phyloP scores from a whole-genome alignment of 2,329 filamentous ascomycete species.

The Plenodomus biglobosus region DNA sequence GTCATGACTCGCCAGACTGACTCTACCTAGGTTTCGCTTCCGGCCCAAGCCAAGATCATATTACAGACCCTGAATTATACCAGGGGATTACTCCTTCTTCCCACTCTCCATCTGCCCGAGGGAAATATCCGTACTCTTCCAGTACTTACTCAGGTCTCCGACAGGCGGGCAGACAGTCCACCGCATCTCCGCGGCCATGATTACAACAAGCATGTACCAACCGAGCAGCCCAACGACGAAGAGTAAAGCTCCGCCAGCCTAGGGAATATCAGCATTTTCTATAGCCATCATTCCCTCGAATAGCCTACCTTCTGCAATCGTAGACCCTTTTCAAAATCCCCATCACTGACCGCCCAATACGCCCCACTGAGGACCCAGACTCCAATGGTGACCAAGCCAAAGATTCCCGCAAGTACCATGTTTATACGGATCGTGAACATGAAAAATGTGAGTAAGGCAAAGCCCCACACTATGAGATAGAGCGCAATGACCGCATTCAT shows the following conservation, averaged over 20 bases:
- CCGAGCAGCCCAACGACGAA: constrained; percentile 54
- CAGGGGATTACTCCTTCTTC: constrained; percentile 26
- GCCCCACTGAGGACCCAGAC: constrained; percentile 52
- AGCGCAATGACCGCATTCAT: constrained; percentile 55
- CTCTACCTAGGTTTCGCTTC: too few species aligned
- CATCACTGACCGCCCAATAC: constrained; percentile 53
- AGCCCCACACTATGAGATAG: constrained; percentile 57
- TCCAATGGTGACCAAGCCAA: constrained; percentile 51
- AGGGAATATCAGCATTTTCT: neutral
- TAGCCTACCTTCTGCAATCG: constrained; percentile 51
- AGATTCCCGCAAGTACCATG: constrained; percentile 53
- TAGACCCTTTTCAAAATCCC: constrained; percentile 47
- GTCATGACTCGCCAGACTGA: too few species aligned
- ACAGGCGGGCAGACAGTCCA: constrained; percentile 54
- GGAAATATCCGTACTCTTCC: constrained; percentile 41
- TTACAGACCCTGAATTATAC: neutral
- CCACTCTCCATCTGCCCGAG: constrained; percentile 27
- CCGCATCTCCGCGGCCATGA: constrained; percentile 58
- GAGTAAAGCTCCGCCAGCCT: constrained; percentile 43
- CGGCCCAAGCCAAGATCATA: too few species aligned
- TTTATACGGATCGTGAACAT: constrained; percentile 57
- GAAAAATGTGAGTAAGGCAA: constrained; percentile 55
- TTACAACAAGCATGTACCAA: constrained; percentile 58
- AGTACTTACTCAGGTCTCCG: constrained; percentile 55
- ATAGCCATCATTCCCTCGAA: neutral